A percentile compares a stretch with the other conserved stretches of the same genome.
These are phyloP conservation scores for Mycena albidolilacea DNA, from an alignment of 768 basidiomycete species.

Conservation along the genomic window DNA sequence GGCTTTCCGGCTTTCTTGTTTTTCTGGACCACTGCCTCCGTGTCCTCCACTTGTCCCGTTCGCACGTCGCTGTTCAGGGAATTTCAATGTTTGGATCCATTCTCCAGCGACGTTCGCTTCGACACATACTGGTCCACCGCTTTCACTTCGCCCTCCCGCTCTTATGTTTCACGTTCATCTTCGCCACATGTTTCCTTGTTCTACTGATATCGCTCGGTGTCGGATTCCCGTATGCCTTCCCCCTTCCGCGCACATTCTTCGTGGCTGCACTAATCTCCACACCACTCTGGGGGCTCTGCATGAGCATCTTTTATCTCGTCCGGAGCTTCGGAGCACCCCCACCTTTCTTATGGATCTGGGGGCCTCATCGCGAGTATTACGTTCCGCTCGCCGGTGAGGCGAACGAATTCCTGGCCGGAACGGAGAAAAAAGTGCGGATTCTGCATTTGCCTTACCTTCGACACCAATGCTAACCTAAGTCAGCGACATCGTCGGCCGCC, in stretches of 20 bases:
- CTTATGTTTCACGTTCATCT: not conserved
- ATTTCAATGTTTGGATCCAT: not conserved
- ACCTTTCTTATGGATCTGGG: not conserved
- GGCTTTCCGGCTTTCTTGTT: too few relatives aligned
- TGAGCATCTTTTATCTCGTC: not conserved
- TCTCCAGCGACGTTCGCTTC: not conserved
- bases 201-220: not conserved
- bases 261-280: not conserved
- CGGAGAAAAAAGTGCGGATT: not conserved
- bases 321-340: not conserved
- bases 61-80: too few relatives aligned
- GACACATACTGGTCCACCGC: not conserved
- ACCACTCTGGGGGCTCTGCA: not conserved
- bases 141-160: not conserved
- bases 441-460: not conserved
- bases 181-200: not conserved
- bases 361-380: not conserved
- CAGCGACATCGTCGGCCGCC: not conserved
- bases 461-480: not conserved
- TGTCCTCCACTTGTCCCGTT: too few relatives aligned
- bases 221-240: slow-evolving; percentile 4
- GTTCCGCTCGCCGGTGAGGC: not conserved
- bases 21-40: too few relatives aligned
- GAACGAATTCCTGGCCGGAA: not conserved
- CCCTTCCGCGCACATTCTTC: not conserved